Conservation (phyloP, 495 filamentous ascomycete genomes). For the Neurospora intermedia region DNA sequence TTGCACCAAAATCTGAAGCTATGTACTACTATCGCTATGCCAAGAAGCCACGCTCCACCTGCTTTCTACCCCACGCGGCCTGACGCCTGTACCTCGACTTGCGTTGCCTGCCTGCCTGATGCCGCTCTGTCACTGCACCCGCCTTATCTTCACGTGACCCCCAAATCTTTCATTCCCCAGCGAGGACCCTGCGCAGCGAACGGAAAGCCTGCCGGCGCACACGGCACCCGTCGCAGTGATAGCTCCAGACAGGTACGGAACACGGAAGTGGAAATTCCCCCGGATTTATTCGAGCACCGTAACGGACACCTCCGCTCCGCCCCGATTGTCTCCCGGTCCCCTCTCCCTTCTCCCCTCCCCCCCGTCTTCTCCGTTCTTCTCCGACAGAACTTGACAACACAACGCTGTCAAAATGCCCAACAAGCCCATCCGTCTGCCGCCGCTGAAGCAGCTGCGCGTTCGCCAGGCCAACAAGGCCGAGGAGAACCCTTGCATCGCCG, state of each 20-base stretch:
- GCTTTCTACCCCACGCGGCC: neutral
- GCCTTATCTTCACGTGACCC: slow-evolving; percentile 23
- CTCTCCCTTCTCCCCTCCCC: neutral
- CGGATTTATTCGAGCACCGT: neutral
- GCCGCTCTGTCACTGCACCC: neutral
- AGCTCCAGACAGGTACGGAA: neutral
- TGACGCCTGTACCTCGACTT: neutral
- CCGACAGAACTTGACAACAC: neutral
- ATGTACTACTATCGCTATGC: neutral
- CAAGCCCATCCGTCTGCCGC: slow-evolving; percentile 70
- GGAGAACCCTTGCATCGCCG: slow-evolving; percentile 64
- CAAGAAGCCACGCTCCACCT: neutral
- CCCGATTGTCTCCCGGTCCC: slow-evolving; percentile 8
- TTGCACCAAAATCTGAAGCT: neutral
- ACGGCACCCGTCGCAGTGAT: neutral
- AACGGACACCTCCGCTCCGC: slow-evolving; percentile 1
- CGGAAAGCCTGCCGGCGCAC: neutral
- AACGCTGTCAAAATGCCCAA: slow-evolving; percentile 7
- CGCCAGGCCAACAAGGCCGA: slow-evolving; percentile 67
- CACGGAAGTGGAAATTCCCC: neutral
- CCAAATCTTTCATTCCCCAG: slow-evolving; percentile 4
- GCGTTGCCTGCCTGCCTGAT: neutral
- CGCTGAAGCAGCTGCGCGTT: slow-evolving; percentile 73
- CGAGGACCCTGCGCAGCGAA: neutral
- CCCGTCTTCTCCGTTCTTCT: neutral